These are phyloP conservation scores for Cucurbita moschata DNA, from an alignment of 306 rosid species.

Conservation along the genomic window DNA sequence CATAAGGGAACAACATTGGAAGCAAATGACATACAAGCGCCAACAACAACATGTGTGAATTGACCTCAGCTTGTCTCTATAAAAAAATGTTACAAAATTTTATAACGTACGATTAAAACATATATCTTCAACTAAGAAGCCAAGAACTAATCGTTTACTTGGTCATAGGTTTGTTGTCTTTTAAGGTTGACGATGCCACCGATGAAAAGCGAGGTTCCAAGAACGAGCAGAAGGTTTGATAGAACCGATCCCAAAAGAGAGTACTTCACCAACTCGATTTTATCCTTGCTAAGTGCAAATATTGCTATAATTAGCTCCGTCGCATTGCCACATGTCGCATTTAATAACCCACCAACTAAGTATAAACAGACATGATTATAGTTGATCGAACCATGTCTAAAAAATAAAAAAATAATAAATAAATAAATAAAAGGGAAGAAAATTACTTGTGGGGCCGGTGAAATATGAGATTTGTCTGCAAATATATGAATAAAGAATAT, in stretches of 20 bases:
- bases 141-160: constrained; percentile 26
- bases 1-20: constrained; percentile 45
- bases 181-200: constrained; percentile 59
- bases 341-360: constrained; percentile 80
- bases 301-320: constrained; percentile 79
- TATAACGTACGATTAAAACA: too few species aligned
- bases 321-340: constrained; percentile 88
- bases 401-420: too few species aligned
- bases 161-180: constrained; percentile 53
- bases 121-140: background rate
- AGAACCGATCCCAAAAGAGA: constrained; percentile 85
- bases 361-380: background rate
- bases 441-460: constrained; percentile 84
- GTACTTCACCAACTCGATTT: constrained; percentile 64
- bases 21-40: constrained; percentile 61
- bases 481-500: background rate
- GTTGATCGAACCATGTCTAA: too few species aligned
- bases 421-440: background rate
- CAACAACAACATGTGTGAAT: constrained; percentile 53
- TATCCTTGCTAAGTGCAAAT: constrained; percentile 40
- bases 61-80: constrained; percentile 84
- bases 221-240: constrained; percentile 84
- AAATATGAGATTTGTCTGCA: constrained; percentile 66
- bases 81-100: background rate
- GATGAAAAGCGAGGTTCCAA: constrained; percentile 73